Evolutionary conservation across 1,139 yeast species (phyloP).

Genomic region (Oligophagozyma castellii): DNA sequence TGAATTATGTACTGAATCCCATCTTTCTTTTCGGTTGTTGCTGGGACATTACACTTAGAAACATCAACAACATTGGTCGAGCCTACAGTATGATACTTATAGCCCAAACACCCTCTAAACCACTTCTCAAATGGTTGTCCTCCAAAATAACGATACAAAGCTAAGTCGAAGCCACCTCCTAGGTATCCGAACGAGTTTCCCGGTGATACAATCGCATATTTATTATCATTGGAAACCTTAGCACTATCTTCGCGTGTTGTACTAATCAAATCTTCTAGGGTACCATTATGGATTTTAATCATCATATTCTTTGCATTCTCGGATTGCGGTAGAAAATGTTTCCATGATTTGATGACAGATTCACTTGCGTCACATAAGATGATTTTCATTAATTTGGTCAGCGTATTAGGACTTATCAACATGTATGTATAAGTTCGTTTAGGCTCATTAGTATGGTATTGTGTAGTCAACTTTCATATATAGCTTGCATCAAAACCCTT

Average conservation of each 20-base stretch:
- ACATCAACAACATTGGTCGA: slow-evolving; percentile 15
- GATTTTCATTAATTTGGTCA: slow-evolving; percentile 5
- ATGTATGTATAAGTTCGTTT: too few relatives aligned
- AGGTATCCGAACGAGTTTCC: slow-evolving; percentile 39
- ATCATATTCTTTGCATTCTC: slow-evolving; percentile 3
- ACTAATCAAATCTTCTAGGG: slow-evolving; percentile 7
- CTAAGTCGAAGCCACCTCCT: slow-evolving; percentile 40
- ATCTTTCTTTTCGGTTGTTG: slow-evolving; percentile 6
- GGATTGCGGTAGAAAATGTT: slow-evolving; percentile 5
- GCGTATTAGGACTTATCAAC: background rate
- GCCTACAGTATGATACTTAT: slow-evolving; percentile 17
- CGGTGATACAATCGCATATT: slow-evolving; percentile 32
- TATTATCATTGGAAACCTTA: slow-evolving; percentile 1
- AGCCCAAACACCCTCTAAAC: slow-evolving; percentile 19
- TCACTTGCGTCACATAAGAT: slow-evolving; percentile 15
- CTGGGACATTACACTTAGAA: slow-evolving; percentile 3
- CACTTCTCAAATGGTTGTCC: slow-evolving; percentile 14
- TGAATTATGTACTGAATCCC: slow-evolving; percentile 29
- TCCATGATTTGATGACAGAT: slow-evolving; percentile 9
- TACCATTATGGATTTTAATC: slow-evolving; percentile 8
- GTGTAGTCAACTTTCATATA: too few relatives aligned
- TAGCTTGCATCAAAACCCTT: too few relatives aligned
- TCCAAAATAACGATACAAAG: slow-evolving; percentile 27
- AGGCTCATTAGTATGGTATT: too few relatives aligned
- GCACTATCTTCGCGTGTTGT: slow-evolving; percentile 2